Evolutionary conservation across 2,329 filamentous ascomycete species (phyloP).

Genomic region (Ampelomyces quisqualis): DNA sequence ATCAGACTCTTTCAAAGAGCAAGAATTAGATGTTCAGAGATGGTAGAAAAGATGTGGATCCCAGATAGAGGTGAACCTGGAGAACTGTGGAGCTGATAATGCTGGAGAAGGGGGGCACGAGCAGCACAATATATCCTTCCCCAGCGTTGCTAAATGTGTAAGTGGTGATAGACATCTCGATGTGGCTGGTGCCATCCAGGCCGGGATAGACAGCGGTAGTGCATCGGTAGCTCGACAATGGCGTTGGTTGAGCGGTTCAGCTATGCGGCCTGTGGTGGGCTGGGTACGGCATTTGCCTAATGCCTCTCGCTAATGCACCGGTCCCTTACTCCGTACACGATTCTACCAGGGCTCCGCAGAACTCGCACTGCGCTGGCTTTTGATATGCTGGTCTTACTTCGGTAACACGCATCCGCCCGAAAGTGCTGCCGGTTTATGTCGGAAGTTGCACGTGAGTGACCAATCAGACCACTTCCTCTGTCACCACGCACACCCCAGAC

Average conservation of each 20-base stretch:
- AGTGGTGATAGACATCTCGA: slow-evolving; percentile 14
- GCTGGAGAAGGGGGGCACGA: slow-evolving; percentile 8
- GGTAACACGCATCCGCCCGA: slow-evolving; percentile 17
- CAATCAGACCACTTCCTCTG: slow-evolving; percentile 12
- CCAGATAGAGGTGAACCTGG: slow-evolving; percentile 14
- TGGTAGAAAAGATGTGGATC: slow-evolving; percentile 3
- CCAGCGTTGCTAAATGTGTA: slow-evolving; percentile 7
- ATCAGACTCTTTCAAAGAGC: slow-evolving; percentile 2
- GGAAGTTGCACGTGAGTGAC: slow-evolving; percentile 5
- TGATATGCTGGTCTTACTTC: slow-evolving; percentile 18
- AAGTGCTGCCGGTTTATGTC: slow-evolving; percentile 16
- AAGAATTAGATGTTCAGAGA: slow-evolving; percentile 1
- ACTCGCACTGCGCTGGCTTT: slow-evolving; percentile 6
- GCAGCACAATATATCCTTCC: slow-evolving; percentile 23
- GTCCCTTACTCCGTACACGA: too few relatives aligned
- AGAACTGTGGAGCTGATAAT: slow-evolving; percentile 26
- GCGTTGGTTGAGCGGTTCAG: slow-evolving; percentile 18
- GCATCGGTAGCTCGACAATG: slow-evolving; percentile 15
- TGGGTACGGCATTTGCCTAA: slow-evolving; percentile 6
- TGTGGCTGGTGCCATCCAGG: slow-evolving; percentile 28
- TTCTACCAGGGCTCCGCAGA: slow-evolving; percentile 21
- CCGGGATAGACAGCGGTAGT: slow-evolving; percentile 16
- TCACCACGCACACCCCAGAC: not conserved
- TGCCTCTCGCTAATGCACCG: slow-evolving; percentile 15
- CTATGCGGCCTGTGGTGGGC: slow-evolving; percentile 9